Base-by-base conservation (phyloP, 2,329 filamentous ascomycete genomes). In the Hypomyces perniciosus region DNA sequence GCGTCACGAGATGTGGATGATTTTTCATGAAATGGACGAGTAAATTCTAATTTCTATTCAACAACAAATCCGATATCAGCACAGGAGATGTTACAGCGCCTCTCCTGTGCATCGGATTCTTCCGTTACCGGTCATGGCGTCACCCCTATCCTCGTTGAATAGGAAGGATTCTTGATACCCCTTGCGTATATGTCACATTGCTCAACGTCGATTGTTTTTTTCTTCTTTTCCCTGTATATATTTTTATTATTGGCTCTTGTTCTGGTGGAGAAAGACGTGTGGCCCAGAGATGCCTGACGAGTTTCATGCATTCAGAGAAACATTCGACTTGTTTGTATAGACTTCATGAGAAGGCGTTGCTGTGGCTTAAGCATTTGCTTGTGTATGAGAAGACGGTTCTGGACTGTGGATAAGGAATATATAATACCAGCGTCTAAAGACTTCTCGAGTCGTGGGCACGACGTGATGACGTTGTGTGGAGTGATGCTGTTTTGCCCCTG, bases 21-120 rank as follows among this genome's bases (percentile, higher is more conserved):
- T 54, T 78, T 77, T 67, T 73, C 74, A 49, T 75, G 63, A 70
- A 38, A 45, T 54, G 34, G 4, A 52, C 38, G 39, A 51, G 45
- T 27, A 34, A 40, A 42, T 20, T 42, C 35, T 12, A 2, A 37
- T 40, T 38, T 34, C n/a, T 35, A 40, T 48, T 20, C 10, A 29
- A 20, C 20, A 20, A 38, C 8, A 12, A 26, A 42, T 42, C 10
- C 35, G 35, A 38, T 20, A 10, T 42, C 40, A 30, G 34, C 42
- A 39, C 29, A 39, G 28, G 29, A 39, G 26, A n/a, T 37, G 40
- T 35, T 29, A 40, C n/a, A 41, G 42, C n/a, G 26, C 40, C 28
- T n/a, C 28, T 31, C 20, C 20, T 40, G 34, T 35, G 8, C 13
- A 31, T 4, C 31, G 27, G 28, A 8, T 38, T 9, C 34, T 33